These are phyloP conservation scores for Infundibulicybe gibba DNA, from an alignment of 768 basidiomycete species.

Conservation along the genomic window DNA sequence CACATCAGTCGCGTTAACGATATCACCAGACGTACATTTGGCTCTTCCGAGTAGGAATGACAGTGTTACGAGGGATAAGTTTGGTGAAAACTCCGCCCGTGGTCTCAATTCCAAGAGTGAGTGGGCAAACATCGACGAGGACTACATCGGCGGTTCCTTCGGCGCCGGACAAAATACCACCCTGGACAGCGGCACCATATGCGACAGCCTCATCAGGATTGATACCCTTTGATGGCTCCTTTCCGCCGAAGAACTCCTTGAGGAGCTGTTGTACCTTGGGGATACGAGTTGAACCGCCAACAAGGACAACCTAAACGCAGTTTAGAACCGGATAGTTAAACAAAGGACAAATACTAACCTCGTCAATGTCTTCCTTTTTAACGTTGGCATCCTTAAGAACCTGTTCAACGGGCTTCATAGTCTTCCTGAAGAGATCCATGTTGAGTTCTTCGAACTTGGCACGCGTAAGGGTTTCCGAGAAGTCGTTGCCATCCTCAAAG, in stretches of 20 bases:
- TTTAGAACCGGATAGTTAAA: neutral
- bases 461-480: constrained; percentile 93
- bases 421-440: constrained; percentile 99
- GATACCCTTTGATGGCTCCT: constrained; percentile 97
- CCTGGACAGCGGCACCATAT: constrained; percentile 98
- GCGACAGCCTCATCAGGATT: constrained; percentile 99
- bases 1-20: constrained; percentile 18
- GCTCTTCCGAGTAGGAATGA: constrained; percentile 95
- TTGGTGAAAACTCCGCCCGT: constrained; percentile 98
- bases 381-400: constrained; percentile 97
- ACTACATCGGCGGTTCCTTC: constrained; percentile 88
- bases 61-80: constrained; percentile 95
- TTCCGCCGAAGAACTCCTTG: constrained; percentile 95
- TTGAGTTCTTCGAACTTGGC: constrained; percentile 99
- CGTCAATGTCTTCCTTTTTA: constrained; percentile 96
- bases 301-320: constrained; percentile 68
- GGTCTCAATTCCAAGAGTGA: constrained; percentile 98
- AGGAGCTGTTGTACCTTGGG: constrained; percentile 99
- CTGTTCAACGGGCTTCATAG: constrained; percentile 99
- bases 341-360: constrained; percentile 41
- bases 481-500: constrained; percentile 96
- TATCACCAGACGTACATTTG: constrained; percentile 58
- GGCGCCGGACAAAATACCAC: constrained; percentile 95
- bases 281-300: constrained; percentile 98
- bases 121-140: constrained; percentile 94